Percentiles rank a stretch among this genome's conserved stretches.
Evolutionary conservation across 768 basidiomycete species (phyloP).

Genomic region (Boletellus ananiceps): DNA sequence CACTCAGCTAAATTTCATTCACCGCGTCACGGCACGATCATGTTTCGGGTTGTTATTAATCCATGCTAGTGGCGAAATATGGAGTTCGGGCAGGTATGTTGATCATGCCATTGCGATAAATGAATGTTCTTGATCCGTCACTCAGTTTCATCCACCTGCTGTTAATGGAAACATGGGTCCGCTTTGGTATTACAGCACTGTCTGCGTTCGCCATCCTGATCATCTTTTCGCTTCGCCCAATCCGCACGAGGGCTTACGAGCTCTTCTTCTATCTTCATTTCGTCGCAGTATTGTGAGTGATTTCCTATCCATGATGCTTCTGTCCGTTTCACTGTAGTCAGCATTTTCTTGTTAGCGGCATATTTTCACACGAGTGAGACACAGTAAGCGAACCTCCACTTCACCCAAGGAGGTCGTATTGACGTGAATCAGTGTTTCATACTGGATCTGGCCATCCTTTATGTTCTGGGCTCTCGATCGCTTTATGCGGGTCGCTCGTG

Average conservation of each 20-base stretch:
- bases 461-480: constrained; percentile 44
- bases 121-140: neutral
- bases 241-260: constrained; percentile 47
- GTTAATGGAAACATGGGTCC: constrained; percentile 19
- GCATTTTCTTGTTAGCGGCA: constrained; percentile 35
- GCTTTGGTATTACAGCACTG: constrained; percentile 35
- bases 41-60: constrained; percentile 46
- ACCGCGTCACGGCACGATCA: constrained; percentile 47
- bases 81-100: constrained; percentile 3
- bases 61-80: constrained; percentile 34
- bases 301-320: fast-evolving
- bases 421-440: constrained; percentile 12
- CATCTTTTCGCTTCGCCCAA: constrained; percentile 44
- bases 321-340: constrained; percentile 9
- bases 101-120: neutral
- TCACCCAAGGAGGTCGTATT: neutral
- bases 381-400: constrained; percentile 9
- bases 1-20: constrained; percentile 36
- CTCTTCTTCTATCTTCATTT: constrained; percentile 50
- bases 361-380: constrained; percentile 37
- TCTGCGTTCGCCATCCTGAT: constrained; percentile 39
- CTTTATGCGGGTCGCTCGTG: constrained; percentile 41
- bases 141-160: neutral
- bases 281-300: constrained; percentile 36
- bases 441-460: constrained; percentile 31